These are phyloP conservation scores for Leavenworthia alabamica DNA, from an alignment of 345 rosid genomes.

Conservation along the genomic window DNA sequence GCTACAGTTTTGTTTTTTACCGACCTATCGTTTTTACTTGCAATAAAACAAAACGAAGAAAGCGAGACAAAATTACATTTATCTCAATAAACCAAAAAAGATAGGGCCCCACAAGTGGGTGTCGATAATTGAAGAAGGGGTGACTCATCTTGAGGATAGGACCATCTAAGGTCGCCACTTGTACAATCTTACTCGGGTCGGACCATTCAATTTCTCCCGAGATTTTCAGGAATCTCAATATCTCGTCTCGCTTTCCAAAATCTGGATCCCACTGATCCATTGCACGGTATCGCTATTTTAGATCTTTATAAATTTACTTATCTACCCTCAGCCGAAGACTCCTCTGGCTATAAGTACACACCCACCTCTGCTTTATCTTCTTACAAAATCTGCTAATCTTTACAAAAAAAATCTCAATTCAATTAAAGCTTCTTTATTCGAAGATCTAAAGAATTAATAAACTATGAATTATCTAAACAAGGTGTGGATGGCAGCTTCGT, in stretches of 20 bases:
- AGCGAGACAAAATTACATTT: background rate
- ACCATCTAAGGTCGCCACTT: constrained; percentile 17
- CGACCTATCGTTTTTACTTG: background rate
- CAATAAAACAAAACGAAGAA: constrained; percentile 2
- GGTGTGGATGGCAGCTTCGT: constrained; percentile 70
- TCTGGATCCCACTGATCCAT: constrained; percentile 20
- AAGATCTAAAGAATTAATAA: background rate
- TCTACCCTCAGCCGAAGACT: background rate
- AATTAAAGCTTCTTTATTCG: background rate
- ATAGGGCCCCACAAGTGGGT: background rate
- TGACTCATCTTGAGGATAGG: constrained; percentile 27
- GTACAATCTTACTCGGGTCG: background rate
- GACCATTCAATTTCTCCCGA: background rate
- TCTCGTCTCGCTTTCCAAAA: constrained; percentile 11
- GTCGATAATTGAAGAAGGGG: constrained; percentile 3
- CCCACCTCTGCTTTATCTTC: background rate
- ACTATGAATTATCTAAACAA: constrained; percentile 37
- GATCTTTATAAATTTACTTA: background rate
- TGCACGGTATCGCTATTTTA: constrained; percentile 19
- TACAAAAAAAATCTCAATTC: background rate
- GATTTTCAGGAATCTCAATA: background rate
- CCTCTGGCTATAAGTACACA: constrained; percentile 19
- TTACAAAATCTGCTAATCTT: background rate
- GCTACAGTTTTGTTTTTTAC: background rate
- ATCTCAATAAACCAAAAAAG: background rate